phyloP scores from a whole-genome alignment of 2,329 filamentous ascomycete genomes.

The Juglanconis sp. region DNA sequence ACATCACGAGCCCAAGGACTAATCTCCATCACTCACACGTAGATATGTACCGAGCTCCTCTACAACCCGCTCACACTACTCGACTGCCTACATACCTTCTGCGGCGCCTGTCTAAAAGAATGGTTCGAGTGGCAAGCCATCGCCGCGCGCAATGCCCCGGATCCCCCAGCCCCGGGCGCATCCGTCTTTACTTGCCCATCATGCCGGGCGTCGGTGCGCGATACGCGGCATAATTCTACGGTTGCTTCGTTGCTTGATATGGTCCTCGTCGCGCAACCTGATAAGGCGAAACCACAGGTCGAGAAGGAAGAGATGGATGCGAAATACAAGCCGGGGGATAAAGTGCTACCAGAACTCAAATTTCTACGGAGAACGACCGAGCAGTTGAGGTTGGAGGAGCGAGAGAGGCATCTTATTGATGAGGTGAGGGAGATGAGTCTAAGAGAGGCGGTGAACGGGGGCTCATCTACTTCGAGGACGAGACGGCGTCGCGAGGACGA shows the following conservation, averaged over 20 bases:
- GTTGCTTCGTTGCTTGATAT: conserved; percentile 88
- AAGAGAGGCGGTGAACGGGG: conserved; percentile 57
- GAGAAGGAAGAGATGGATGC: conserved; percentile 75
- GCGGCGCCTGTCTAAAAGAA: conserved; percentile 89
- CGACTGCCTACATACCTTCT: conserved; percentile 94
- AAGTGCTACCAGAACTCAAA: conserved; percentile 66
- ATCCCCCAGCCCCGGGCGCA: conserved; percentile 45
- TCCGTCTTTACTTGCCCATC: conserved; percentile 81
- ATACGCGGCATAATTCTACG: conserved; percentile 85
- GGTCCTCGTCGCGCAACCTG: conserved; percentile 76
- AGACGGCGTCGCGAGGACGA: conserved; percentile 22
- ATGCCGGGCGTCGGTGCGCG: conserved; percentile 82
- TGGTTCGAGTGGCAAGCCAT: conserved; percentile 85
- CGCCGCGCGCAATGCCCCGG: conserved; percentile 49
- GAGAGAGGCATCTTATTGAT: conserved; percentile 67
- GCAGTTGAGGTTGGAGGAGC: conserved; percentile 55
- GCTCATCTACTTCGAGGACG: conserved; percentile 25
- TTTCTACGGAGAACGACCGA: conserved; percentile 48
- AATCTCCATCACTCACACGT: conserved; percentile 12
- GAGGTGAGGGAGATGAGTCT: conserved; percentile 73
- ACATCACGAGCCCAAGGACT: conserved; percentile 9
- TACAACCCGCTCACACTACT: conserved; percentile 88
- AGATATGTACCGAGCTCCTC: conserved; percentile 97
- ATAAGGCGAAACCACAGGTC: conserved; percentile 62
- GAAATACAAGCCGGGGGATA: conserved; percentile 78